These are phyloP conservation scores for Amaranthus tricolor DNA, from an alignment of 179 eudicot genomes.

Conservation along the genomic window DNA sequence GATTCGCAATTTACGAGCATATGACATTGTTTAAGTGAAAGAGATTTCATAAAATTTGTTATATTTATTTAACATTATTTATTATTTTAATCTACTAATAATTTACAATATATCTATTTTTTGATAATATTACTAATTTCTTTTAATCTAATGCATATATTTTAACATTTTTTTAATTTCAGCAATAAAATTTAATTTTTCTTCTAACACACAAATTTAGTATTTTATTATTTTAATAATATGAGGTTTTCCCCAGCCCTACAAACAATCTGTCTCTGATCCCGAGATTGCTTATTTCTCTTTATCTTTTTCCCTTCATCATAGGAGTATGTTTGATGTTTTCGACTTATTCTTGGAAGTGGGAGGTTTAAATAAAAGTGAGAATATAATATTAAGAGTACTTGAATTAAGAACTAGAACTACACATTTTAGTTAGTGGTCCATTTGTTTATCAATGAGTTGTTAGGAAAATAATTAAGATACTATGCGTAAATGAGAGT, in stretches of 20 bases:
- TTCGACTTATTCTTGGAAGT: constrained; percentile 30
- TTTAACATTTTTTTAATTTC: too few species aligned
- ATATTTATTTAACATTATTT: too few species aligned
- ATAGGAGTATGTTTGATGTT: constrained; percentile 2
- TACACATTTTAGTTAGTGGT: not conserved
- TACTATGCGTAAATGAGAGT: not conserved
- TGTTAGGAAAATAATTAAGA: too few species aligned
- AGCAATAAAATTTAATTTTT: too few species aligned
- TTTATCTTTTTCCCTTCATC: constrained; percentile 21
- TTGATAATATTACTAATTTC: too few species aligned
- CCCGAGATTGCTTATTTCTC: constrained; percentile 38
- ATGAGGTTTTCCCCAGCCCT: constrained; percentile 32
- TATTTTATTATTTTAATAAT: not conserved
- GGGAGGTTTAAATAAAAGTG: constrained; percentile 13
- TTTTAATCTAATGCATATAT: too few species aligned
- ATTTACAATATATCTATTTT: too few species aligned
- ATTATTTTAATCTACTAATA: too few species aligned
- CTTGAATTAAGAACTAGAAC: too few species aligned
- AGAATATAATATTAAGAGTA: not conserved
- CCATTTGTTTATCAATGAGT: not conserved
- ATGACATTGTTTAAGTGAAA: too few species aligned
- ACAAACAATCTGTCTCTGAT: constrained; percentile 40
- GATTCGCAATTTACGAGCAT: too few species aligned
- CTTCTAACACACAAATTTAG: not conserved
- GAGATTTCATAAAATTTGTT: too few species aligned